These are phyloP conservation scores for Antrodiella citrinella DNA, from an alignment of 768 basidiomycete species.

Conservation along the genomic window DNA sequence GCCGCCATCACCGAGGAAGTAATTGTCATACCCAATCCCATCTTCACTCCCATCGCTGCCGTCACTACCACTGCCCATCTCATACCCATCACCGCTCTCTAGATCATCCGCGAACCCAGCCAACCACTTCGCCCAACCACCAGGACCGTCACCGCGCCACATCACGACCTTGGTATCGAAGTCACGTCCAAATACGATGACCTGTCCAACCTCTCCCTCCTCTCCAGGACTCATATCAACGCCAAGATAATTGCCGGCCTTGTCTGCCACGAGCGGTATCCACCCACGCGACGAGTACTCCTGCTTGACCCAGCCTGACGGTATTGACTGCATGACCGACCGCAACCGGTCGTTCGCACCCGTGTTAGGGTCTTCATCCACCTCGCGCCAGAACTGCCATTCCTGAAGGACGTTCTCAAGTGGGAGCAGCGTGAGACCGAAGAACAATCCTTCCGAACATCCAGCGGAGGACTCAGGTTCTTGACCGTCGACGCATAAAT, in stretches of 20 bases:
- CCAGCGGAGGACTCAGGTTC: slow-evolving; percentile 85
- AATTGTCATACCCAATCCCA: slow-evolving; percentile 77
- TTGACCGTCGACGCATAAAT: slow-evolving; percentile 84
- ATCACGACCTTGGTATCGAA: slow-evolving; percentile 97
- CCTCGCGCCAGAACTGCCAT: slow-evolving; percentile 94
- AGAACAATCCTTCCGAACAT: slow-evolving; percentile 88
- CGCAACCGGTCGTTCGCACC: slow-evolving; percentile 71
- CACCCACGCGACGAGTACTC: slow-evolving; percentile 93
- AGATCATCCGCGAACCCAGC: slow-evolving; percentile 87
- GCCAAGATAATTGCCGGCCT: slow-evolving; percentile 93
- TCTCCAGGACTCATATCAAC: slow-evolving; percentile 87
- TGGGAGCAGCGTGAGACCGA: slow-evolving; percentile 88
- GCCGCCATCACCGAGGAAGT: slow-evolving; percentile 77
- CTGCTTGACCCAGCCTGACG: slow-evolving; percentile 79
- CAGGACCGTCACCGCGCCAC: slow-evolving; percentile 83
- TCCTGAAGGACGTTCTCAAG: slow-evolving; percentile 91
- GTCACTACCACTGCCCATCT: slow-evolving; percentile 55
- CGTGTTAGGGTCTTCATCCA: slow-evolving; percentile 81
- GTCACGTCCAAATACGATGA: slow-evolving; percentile 97
- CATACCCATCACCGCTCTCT: slow-evolving; percentile 84
- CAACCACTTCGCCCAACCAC: slow-evolving; percentile 94
- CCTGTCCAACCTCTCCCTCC: slow-evolving; percentile 75
- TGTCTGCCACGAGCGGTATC: slow-evolving; percentile 93
- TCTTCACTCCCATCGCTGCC: slow-evolving; percentile 72
- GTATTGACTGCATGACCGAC: slow-evolving; percentile 80